Conservation (phyloP, 2,329 filamentous ascomycete species). For the Botryotinia convoluta region DNA sequence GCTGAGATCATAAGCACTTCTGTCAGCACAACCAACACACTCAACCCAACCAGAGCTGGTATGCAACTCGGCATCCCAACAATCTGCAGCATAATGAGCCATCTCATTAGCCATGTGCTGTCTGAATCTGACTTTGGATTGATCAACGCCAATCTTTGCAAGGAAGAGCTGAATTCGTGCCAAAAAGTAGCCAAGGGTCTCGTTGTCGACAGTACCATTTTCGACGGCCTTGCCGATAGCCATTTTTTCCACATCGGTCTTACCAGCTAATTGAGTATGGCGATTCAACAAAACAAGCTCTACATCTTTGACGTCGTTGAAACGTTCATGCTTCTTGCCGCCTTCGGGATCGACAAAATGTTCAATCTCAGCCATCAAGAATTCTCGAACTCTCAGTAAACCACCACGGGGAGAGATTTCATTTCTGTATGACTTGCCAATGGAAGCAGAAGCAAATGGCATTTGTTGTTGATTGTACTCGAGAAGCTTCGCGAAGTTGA, state of each 20-base stretch:
- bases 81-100: constrained; percentile 94
- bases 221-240: constrained; percentile 84
- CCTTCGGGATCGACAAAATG: constrained; percentile 94
- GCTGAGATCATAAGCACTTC: constrained; percentile 89
- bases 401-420: constrained; percentile 93
- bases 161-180: constrained; percentile 92
- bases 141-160: constrained; percentile 81
- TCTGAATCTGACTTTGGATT: constrained; percentile 86
- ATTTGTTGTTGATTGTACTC: constrained; percentile 94
- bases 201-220: constrained; percentile 84
- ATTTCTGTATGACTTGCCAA: constrained; percentile 97
- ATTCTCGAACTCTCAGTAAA: constrained; percentile 90
- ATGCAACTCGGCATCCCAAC: constrained; percentile 93
- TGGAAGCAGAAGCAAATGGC: constrained; percentile 95
- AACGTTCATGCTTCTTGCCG: constrained; percentile 91
- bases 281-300: constrained; percentile 83
- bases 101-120: constrained; percentile 93
- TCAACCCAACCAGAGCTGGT: constrained; percentile 97
- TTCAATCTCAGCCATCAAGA: constrained; percentile 98
- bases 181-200: constrained; percentile 96
- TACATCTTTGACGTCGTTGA: constrained; percentile 78
- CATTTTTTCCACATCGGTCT: constrained; percentile 71
- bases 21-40: constrained; percentile 94
- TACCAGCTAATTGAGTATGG: constrained; percentile 80
- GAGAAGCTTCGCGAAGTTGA: constrained; percentile 94